phyloP scores from a whole-genome alignment of 495 filamentous ascomycete species.

The Xylaria sp. region DNA sequence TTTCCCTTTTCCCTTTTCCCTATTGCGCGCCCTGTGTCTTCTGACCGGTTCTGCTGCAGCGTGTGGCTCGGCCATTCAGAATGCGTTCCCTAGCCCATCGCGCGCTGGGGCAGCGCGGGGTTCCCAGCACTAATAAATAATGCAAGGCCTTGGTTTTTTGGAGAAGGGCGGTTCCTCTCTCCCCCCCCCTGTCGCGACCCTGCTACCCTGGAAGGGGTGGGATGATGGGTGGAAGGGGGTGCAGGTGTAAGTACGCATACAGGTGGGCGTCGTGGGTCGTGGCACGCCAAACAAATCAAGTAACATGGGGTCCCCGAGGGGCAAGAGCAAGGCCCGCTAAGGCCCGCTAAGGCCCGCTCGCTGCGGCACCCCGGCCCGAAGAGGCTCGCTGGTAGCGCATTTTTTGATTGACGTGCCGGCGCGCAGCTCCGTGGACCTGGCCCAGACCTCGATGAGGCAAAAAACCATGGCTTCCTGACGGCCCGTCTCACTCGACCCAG shows the following conservation, averaged over 20 bases:
- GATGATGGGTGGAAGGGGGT: too few species aligned
- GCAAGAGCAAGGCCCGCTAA: too few species aligned
- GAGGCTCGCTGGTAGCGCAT: constrained; percentile 29
- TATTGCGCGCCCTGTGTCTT: constrained; percentile 41
- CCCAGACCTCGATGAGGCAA: constrained; percentile 19
- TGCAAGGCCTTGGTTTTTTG: constrained; percentile 24
- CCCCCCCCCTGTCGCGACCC: too few species aligned
- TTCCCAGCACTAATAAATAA: constrained; percentile 44
- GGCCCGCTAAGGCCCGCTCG: constrained; percentile 26
- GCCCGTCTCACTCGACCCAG: constrained; percentile 36
- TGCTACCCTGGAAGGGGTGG: constrained; percentile 6
- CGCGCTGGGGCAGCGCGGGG: constrained; percentile 42
- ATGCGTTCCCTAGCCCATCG: constrained; percentile 37
- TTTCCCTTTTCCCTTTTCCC: too few species aligned
- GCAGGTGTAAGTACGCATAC: too few species aligned
- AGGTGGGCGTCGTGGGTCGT: constrained; percentile 18
- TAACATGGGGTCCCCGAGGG: constrained; percentile 17
- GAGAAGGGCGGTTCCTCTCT: too few species aligned
- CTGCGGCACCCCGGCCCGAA: constrained; percentile 44
- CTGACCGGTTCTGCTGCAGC: constrained; percentile 37
- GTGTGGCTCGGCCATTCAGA: constrained; percentile 45
- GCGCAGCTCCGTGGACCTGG: constrained; percentile 39
- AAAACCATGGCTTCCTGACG: constrained; percentile 30
- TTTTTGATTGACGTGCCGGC: constrained; percentile 43
- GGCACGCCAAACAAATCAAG: neutral